Conservation (phyloP, 2,329 filamentous ascomycete species). For the Cladosporium sp. region DNA sequence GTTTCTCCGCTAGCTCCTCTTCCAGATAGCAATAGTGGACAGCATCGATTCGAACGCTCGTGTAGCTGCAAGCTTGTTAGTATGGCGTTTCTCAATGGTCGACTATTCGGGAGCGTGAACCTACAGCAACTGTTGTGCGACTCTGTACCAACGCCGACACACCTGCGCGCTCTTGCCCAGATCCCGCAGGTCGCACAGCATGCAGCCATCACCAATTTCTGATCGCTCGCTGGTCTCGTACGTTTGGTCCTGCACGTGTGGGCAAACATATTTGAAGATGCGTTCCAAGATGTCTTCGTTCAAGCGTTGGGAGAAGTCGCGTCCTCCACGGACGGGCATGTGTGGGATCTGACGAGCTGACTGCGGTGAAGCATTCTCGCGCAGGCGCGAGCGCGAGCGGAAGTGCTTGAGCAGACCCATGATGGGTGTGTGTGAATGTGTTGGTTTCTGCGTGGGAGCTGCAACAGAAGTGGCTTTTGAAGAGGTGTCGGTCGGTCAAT, state of each 20-base stretch:
- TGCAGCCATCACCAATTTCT: conserved; percentile 73
- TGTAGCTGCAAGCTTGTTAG: conserved; percentile 26
- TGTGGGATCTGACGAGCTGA: conserved; percentile 12
- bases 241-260: conserved; percentile 70
- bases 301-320: conserved; percentile 44
- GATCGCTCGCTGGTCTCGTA: conserved; percentile 82
- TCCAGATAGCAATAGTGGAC: conserved; percentile 94
- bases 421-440: conserved; percentile 9
- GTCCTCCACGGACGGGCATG: conserved; percentile 8
- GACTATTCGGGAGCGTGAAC: conserved; percentile 36
- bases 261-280: conserved; percentile 80
- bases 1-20: conserved; percentile 71
- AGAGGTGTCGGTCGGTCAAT: background rate
- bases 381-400: conserved; percentile 39
- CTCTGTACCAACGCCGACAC: conserved; percentile 65
- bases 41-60: conserved; percentile 84
- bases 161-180: conserved; percentile 74
- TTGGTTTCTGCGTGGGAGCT: background rate
- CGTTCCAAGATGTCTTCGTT: conserved; percentile 66
- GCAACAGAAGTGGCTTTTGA: background rate
- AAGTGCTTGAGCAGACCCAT: conserved; percentile 51
- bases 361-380: conserved; percentile 9
- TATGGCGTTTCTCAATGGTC: background rate
- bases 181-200: conserved; percentile 90
- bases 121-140: conserved; percentile 53